These are phyloP conservation scores for Avena eriantha DNA, from an alignment of 176 grass and related monocot species.

Conservation along the genomic window DNA sequence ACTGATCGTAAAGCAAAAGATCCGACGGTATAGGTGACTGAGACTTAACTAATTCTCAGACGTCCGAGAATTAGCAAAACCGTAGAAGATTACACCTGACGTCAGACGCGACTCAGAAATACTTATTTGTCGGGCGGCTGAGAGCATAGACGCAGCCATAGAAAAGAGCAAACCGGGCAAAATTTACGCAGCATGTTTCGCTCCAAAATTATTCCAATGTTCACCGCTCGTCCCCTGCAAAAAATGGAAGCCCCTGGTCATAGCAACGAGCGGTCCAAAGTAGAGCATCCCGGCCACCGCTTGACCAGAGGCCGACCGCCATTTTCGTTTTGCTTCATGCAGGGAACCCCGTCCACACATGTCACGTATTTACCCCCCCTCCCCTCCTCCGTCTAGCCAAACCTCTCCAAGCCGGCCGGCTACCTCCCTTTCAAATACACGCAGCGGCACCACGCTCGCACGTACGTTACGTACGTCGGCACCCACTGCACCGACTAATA, in stretches of 20 bases:
- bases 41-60: too few species aligned
- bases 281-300: background rate
- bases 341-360: background rate
- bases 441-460: background rate
- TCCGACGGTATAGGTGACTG: too few species aligned
- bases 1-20: too few species aligned
- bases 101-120: too few species aligned
- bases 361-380: constrained; percentile 36
- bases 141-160: too few species aligned
- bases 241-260: constrained; percentile 21
- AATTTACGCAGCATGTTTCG: background rate
- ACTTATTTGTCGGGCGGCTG: too few species aligned
- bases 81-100: too few species aligned
- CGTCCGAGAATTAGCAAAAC: too few species aligned
- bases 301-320: constrained; percentile 26
- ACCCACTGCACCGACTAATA: background rate
- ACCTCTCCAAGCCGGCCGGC: background rate
- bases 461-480: background rate
- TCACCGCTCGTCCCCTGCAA: background rate
- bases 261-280: background rate
- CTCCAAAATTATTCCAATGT: too few species aligned
- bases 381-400: background rate
- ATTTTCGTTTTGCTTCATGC: constrained; percentile 30
- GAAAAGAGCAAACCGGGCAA: background rate
- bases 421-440: background rate